Percentiles rank a stretch among this genome's conserved stretches.
These are phyloP conservation scores for Fragaria iinumae DNA, from an alignment of 306 rosid genomes.

Conservation along the genomic window DNA sequence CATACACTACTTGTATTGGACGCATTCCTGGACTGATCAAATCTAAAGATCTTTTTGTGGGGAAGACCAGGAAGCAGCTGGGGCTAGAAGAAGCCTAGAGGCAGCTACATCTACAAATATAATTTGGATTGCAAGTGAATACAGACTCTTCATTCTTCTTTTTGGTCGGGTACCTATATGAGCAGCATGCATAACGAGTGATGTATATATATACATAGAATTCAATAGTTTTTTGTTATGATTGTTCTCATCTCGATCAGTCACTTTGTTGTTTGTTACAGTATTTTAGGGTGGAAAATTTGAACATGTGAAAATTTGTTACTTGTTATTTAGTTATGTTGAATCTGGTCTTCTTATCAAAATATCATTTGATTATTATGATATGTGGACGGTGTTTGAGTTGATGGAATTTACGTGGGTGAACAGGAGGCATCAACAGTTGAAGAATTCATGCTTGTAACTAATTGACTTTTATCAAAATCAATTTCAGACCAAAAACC, in stretches of 20 bases:
- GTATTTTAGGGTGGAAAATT: not conserved
- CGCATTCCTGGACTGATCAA: slow-evolving; percentile 59
- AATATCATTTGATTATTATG: too few relatives aligned
- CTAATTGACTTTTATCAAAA: not conserved
- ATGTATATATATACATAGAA: not conserved
- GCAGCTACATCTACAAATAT: slow-evolving; percentile 23
- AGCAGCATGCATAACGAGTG: not conserved
- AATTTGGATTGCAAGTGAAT: not conserved
- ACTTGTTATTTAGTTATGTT: not conserved
- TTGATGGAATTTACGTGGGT: too few relatives aligned
- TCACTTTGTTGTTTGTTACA: not conserved
- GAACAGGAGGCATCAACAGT: not conserved
- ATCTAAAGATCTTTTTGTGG: slow-evolving; percentile 73
- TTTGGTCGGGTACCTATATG: not conserved
- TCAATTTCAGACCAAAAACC: too few relatives aligned
- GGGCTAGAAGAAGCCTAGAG: slow-evolving; percentile 38
- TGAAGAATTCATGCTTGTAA: not conserved
- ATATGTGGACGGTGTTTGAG: too few relatives aligned
- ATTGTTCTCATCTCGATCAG: not conserved
- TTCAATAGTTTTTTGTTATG: not conserved
- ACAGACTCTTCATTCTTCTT: not conserved
- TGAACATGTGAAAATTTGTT: not conserved
- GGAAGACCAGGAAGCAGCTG: slow-evolving; percentile 62
- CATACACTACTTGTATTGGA: slow-evolving; percentile 51
- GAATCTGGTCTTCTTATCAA: not conserved